phyloP scores from a whole-genome alignment of 345 rosid species.

The Eucalyptus fibrosa region DNA sequence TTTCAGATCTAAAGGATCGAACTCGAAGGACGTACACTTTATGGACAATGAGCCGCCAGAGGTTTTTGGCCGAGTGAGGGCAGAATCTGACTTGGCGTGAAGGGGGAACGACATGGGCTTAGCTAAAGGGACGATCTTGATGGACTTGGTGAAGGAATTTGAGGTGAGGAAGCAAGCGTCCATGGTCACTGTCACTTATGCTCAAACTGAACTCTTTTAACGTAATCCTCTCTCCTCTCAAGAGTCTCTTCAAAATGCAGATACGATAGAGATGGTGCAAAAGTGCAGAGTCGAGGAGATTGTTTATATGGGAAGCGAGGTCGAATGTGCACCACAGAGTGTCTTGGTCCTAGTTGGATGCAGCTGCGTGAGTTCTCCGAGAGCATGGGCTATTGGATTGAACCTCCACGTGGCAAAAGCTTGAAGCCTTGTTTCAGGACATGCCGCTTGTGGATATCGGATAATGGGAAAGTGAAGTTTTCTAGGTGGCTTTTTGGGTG shows the following conservation, averaged over 20 bases:
- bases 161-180: slow-evolving; percentile 66
- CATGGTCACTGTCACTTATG: slow-evolving; percentile 12
- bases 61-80: slow-evolving; percentile 14
- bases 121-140: slow-evolving; percentile 30
- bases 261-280: not conserved
- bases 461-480: not conserved
- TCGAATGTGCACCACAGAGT: slow-evolving; percentile 28
- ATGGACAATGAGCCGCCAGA: not conserved
- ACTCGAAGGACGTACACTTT: not conserved
- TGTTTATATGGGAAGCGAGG: not conserved
- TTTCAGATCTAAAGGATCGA: not conserved
- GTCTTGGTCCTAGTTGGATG: not conserved
- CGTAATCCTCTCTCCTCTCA: not conserved
- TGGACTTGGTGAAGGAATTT: slow-evolving; percentile 34
- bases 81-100: slow-evolving; percentile 19
- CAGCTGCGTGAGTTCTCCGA: not conserved
- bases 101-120: slow-evolving; percentile 8
- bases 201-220: not conserved
- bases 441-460: not conserved
- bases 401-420: slow-evolving; percentile 14
- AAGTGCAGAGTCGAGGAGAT: not conserved
- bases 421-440: not conserved
- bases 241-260: not conserved
- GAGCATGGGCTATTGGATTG: slow-evolving; percentile 33
- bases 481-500: not conserved